These are phyloP conservation scores for Tetradesmus obliquus DNA, from an alignment of 139 green algal genomes.

Conservation along the genomic window DNA sequence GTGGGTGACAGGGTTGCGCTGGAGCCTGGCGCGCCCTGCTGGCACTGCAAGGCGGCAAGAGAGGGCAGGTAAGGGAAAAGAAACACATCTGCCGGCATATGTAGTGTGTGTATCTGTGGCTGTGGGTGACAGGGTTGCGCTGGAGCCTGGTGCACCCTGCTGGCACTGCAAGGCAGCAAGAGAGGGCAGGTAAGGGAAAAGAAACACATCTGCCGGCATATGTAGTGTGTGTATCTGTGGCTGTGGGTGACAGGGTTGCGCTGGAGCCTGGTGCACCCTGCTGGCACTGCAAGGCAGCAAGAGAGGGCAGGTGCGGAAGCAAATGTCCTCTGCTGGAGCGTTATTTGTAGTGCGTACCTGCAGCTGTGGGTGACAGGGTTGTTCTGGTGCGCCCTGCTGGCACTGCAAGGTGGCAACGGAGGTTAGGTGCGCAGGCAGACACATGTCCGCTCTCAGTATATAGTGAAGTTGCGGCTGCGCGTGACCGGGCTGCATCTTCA, in stretches of 20 bases:
- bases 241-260: not conserved
- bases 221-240: too few relatives aligned
- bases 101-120: too few relatives aligned
- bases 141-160: conserved; percentile 20
- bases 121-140: not conserved
- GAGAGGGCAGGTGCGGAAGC: not conserved
- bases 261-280: conserved; percentile 27
- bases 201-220: too few relatives aligned
- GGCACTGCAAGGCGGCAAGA: conserved; percentile 8
- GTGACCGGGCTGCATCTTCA: not conserved
- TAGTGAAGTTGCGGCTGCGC: too few relatives aligned
- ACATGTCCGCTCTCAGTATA: too few relatives aligned
- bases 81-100: too few relatives aligned
- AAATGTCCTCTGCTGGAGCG: too few relatives aligned
- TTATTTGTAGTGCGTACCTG: too few relatives aligned
- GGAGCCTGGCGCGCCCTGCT: conserved; percentile 23
- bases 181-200: not conserved
- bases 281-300: conserved; percentile 27
- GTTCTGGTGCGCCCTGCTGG: conserved; percentile 20
- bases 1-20: not conserved
- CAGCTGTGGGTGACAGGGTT: not conserved
- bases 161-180: conserved; percentile 17
- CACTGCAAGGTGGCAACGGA: not conserved
- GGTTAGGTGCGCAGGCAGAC: too few relatives aligned
- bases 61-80: not conserved